Evolutionary conservation across 805 yeast genomes (phyloP).

Genomic region (Sporopachydermia lactativora): DNA sequence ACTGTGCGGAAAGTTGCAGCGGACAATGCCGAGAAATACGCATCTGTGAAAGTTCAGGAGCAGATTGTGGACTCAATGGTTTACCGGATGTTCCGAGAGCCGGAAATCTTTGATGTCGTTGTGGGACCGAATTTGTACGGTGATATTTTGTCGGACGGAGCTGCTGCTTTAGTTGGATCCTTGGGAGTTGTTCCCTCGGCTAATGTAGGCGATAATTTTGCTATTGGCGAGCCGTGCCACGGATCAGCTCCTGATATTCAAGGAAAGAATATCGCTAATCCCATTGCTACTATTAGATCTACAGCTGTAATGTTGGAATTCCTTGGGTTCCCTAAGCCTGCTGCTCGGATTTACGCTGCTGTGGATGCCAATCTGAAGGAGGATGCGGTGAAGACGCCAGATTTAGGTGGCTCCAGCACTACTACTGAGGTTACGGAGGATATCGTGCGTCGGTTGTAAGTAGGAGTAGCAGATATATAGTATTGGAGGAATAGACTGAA

Average conservation of each 20-base stretch:
- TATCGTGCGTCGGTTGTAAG: conserved; percentile 41
- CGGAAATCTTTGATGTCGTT: conserved; percentile 91
- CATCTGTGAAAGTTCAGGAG: conserved; percentile 60
- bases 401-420: conserved; percentile 80
- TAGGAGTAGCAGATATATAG: conserved; percentile 3
- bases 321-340: conserved; percentile 81
- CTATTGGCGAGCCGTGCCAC: conserved; percentile 98
- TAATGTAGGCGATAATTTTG: conserved; percentile 91
- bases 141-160: conserved; percentile 93
- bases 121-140: conserved; percentile 99
- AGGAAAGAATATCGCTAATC: conserved; percentile 82
- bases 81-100: conserved; percentile 97
- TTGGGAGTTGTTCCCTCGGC: conserved; percentile 97
- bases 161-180: conserved; percentile 96
- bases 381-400: conserved; percentile 76
- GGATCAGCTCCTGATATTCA: conserved; percentile 99
- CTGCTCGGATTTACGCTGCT: conserved; percentile 84
- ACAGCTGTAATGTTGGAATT: conserved; percentile 96
- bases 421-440: conserved; percentile 84
- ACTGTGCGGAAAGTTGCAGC: conserved; percentile 49
- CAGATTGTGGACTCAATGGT: conserved; percentile 99
- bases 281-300: conserved; percentile 95
- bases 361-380: conserved; percentile 87
- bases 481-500: conserved; percentile 4
- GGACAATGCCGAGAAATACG: conserved; percentile 38